These are phyloP conservation scores for Exophiala phaeomuriformis DNA, from an alignment of 2,329 filamentous ascomycete genomes.

Conservation along the genomic window DNA sequence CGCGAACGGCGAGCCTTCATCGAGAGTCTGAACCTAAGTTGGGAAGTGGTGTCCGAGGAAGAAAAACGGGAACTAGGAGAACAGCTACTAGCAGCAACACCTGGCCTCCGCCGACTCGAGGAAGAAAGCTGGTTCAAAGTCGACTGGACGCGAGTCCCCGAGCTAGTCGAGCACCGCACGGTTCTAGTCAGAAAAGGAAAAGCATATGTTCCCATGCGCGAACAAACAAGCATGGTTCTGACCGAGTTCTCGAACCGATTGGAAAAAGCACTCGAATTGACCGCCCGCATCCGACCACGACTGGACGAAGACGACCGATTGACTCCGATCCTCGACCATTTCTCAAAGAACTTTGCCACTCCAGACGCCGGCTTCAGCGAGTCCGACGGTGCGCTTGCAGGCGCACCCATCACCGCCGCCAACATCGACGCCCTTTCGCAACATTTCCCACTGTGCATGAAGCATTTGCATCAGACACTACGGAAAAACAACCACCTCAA, in stretches of 20 bases:
- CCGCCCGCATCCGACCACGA: slow-evolving; percentile 80
- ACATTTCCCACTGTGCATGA: slow-evolving; percentile 91
- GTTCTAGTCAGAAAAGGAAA: slow-evolving; percentile 74
- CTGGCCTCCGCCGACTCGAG: slow-evolving; percentile 48
- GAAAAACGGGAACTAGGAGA: slow-evolving; percentile 64
- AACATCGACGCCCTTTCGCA: slow-evolving; percentile 72
- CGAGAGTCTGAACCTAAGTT: slow-evolving; percentile 67
- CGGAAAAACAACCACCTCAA: slow-evolving; percentile 86
- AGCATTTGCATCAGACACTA: slow-evolving; percentile 75
- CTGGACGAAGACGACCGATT: slow-evolving; percentile 95
- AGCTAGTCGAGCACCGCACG: slow-evolving; percentile 71
- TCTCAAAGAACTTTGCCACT: slow-evolving; percentile 93
- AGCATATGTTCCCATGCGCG: slow-evolving; percentile 80
- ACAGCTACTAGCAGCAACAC: slow-evolving; percentile 54
- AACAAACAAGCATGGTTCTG: slow-evolving; percentile 82
- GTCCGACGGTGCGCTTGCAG: slow-evolving; percentile 56
- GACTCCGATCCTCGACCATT: slow-evolving; percentile 64
- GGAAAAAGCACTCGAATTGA: slow-evolving; percentile 79
- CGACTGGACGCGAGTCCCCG: slow-evolving; percentile 87
- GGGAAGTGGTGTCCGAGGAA: slow-evolving; percentile 71
- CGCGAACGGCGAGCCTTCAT: slow-evolving; percentile 71
- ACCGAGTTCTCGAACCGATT: slow-evolving; percentile 75
- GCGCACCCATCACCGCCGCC: slow-evolving; percentile 66
- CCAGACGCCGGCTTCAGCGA: slow-evolving; percentile 75
- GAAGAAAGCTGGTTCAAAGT: slow-evolving; percentile 94